Evolutionary conservation across 345 rosid species (phyloP).

Genomic region (Aquilaria malaccensis): DNA sequence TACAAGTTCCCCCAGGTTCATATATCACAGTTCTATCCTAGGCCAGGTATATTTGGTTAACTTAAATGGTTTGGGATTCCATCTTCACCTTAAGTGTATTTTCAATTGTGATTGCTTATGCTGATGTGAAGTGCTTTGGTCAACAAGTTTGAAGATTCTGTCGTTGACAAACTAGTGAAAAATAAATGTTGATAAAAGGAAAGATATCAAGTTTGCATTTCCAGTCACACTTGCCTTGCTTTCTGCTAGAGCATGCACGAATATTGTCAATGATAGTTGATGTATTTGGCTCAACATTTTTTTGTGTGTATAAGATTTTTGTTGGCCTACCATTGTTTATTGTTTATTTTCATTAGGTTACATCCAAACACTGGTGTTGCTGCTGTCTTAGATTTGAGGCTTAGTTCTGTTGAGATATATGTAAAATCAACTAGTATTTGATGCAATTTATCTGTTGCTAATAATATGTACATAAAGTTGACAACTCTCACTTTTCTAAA

Average conservation of each 20-base stretch:
- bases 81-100: no score
- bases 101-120: no score
- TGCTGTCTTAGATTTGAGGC: neutral
- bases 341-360: neutral
- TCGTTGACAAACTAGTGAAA: no score
- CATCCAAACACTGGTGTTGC: no score
- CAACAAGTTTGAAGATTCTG: no score
- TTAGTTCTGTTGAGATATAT: no score
- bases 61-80: no score
- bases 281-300: neutral
- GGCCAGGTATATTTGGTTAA: constrained; percentile 49
- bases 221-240: neutral
- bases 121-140: no score
- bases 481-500: constrained; percentile 3
- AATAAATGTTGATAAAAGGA: no score
- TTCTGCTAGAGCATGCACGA: neutral
- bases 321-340: neutral
- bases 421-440: no score
- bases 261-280: neutral
- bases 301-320: neutral
- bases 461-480: no score
- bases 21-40: constrained; percentile 95
- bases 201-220: constrained; percentile 1
- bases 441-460: no score
- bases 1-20: constrained; percentile 91